Evolutionary conservation across 768 basidiomycete species (phyloP), one percentile per base, ranked within the genome.

Genomic region (Pleurotus ostreatus): DNA sequence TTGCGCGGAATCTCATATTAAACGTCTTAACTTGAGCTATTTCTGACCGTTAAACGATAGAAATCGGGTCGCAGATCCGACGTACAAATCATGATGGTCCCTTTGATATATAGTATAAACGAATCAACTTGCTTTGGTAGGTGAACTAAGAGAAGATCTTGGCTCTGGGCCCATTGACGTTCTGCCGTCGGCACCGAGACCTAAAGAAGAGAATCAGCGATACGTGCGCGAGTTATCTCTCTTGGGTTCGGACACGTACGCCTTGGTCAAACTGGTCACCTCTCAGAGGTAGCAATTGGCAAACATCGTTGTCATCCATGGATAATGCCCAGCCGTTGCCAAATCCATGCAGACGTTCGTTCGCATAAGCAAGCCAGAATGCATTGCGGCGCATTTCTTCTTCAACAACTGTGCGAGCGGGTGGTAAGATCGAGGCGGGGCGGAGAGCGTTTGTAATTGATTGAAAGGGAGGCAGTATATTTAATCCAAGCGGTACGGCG

Each of bases 291-390:
- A 91, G 74, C 16, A 88, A 67, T 57, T 90, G 88, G 18, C 83
- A 83, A 16, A 92, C 76, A 62, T 89, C 88, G 58, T 83, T 77
- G 64, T 92, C 89, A 59, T 91, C 89, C 8, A 91, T 70, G 57
- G 77, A 78, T 57, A 83, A 73, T 0, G 88, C 83, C 82, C 88
- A 91, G 16, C 84, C 85, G 61, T 88, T 89, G 30, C 82, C 81
- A 58, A 78, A 79, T 4, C 86, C 83, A 55, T 83, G 80, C 58
- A 84, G 78, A 23, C 88, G 81, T 60, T 91, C 89, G 45, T 77
- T 73, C 5, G 83, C 76, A 65, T 89, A 90, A 7, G 86, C 83
- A 46, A 87, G 63, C 83, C 88, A 92, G 62, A 89, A 89, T 1
- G 81, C 75, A 61, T 90, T 90, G 55, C 88, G 75, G 49, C 89